Percentiles rank a stretch among this genome's conserved stretches.
Evolutionary conservation across 106 monocot genomes (phyloP).

Genomic region (Posidonia australis): DNA sequence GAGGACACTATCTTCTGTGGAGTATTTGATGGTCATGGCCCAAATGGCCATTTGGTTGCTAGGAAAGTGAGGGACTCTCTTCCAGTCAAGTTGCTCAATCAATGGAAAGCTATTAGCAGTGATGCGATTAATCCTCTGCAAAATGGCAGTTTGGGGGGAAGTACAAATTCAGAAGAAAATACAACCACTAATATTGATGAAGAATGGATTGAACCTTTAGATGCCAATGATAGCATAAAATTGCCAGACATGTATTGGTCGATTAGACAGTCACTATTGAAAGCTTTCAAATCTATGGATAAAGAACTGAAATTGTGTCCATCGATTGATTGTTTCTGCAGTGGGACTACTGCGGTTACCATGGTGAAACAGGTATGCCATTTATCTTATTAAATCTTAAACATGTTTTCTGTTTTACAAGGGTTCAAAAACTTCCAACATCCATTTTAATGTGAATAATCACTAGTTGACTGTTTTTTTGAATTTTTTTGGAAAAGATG

Average conservation of each 20-base stretch:
- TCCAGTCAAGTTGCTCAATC: conserved; percentile 51
- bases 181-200: conserved; percentile 25
- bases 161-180: conserved; percentile 44
- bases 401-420: not conserved
- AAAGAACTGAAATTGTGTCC: conserved; percentile 56
- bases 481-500: not conserved
- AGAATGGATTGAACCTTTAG: too few relatives aligned
- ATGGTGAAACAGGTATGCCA: conserved; percentile 58
- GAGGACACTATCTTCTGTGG: conserved; percentile 69
- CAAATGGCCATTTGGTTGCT: conserved; percentile 69
- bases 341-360: conserved; percentile 77
- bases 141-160: conserved; percentile 22
- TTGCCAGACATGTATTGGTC: conserved; percentile 43
- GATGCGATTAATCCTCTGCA: conserved; percentile 4
- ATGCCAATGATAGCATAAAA: conserved; percentile 22
- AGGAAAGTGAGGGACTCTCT: conserved; percentile 79
- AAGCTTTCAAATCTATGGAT: conserved; percentile 81
- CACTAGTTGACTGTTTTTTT: not conserved
- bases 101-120: conserved; percentile 26
- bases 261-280: conserved; percentile 52
- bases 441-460: not conserved
- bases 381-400: not conserved
- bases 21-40: conserved; percentile 90
- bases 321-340: conserved; percentile 81
- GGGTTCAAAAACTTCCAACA: not conserved